Base-by-base conservation (phyloP, 148 eudicot genomes). In the Pouteria glomerata region DNA sequence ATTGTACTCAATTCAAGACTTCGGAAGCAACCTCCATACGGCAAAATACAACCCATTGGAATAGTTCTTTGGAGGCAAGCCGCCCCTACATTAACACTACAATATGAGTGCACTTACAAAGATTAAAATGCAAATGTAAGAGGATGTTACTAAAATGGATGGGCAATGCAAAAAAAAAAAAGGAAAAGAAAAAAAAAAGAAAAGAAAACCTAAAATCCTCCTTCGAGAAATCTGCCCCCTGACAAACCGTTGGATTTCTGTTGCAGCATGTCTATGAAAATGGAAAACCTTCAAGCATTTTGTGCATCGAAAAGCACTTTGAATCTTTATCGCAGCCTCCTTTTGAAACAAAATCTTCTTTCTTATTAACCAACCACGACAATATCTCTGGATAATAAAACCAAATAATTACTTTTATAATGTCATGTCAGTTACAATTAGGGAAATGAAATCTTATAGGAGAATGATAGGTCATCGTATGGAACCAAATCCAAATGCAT, bases 171-270 rank as follows among this genome's bases (percentile, higher is more conserved):
- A 14, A 42, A n/a, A 35, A 62, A 21, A 47, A 18, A 44, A n/a
- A n/a, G n/a, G 13, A 39, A 29, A 4, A 39, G 44, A 16, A 27
- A 30, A 0, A 16, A 18, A 30, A 23, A 64, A 21, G 12, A n/a
- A 66, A 33, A 48, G 29, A n/a, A 15, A 71, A 93, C 98, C 96
- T 74, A 87, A 78, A 74, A 87, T 86, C 76, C 86, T 79, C 60
- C 78, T 84, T 77, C 97, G 69, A 37, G 83, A 67, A 47, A 85
- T 83, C 63, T 74, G 73, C 51, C 98, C 98, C 84, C 92, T 84
- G 51, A 84, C 71, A 76, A 80, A 68, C 30, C 87, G 64, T 69
- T 94, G 96, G 69, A 94, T 89, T 44, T 86, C 88, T 65, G 66
- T 85, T 53, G 96, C 97, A 72, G 91, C 91, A 60, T 57, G 45